Evolutionary conservation across 768 basidiomycete genomes (phyloP).

Genomic region (Sporobolomyces pararoseus): DNA sequence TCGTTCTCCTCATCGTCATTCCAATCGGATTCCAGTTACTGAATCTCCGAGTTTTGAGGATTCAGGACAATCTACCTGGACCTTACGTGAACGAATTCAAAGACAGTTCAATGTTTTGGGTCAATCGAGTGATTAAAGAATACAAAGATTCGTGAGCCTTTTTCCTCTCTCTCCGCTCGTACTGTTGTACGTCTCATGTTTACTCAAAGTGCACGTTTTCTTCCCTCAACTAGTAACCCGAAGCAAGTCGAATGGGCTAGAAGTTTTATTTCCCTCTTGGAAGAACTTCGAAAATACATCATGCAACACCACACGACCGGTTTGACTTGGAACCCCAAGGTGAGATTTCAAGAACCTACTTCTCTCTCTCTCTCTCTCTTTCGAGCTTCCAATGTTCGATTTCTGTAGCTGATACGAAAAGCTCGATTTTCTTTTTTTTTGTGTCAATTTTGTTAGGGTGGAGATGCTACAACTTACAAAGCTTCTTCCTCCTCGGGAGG

Average conservation of each 20-base stretch:
- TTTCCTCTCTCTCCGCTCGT: neutral
- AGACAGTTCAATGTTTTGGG: constrained; percentile 81
- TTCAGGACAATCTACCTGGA: constrained; percentile 69
- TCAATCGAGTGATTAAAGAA: constrained; percentile 83
- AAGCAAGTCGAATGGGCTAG: constrained; percentile 87
- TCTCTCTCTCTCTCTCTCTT: no score
- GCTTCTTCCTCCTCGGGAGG: constrained; percentile 17
- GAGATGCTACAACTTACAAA: constrained; percentile 45
- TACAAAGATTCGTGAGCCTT: constrained; percentile 78
- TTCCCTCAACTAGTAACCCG: constrained; percentile 60
- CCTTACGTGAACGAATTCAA: constrained; percentile 75
- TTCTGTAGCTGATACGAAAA: no score
- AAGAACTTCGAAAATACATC: constrained; percentile 75
- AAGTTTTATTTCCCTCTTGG: constrained; percentile 64
- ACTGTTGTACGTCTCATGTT: neutral
- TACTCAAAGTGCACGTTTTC: constrained; percentile 1
- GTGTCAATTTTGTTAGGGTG: no score
- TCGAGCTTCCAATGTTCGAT: no score
- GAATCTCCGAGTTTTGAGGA: no score
- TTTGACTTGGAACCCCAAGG: constrained; percentile 81
- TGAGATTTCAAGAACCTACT: constrained; percentile 48
- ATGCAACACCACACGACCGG: constrained; percentile 81
- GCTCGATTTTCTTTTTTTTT: no score
- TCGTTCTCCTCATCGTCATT: neutral
- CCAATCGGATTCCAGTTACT: neutral